Evolutionary conservation across 2,329 filamentous ascomycete species (phyloP), one percentile per base, ranked within the genome.

Genomic region (Fusarium sp.): DNA sequence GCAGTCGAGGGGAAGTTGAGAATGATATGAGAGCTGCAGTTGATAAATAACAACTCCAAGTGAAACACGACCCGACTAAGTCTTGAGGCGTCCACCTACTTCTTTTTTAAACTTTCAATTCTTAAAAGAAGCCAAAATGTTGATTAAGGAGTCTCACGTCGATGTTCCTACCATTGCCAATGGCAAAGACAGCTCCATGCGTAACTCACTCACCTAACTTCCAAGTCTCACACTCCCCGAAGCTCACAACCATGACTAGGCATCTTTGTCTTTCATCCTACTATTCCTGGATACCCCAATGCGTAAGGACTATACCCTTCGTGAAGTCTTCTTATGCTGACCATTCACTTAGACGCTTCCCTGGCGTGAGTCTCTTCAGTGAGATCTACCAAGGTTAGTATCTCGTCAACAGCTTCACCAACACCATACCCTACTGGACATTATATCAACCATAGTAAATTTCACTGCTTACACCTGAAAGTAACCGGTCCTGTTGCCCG

Each of bases 311-410:
- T 11, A 6, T 6, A 9, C 13, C 17, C 4, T 15, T 17, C 17
- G 6, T 13, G 30, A 15, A 6, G 22, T 7, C 26, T 13, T 10
- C 6, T 10, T 17, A n/a, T 17, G 19, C 62, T 74, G 19, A 72
- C 28, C 9, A 26, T 17, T 17, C 3, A 13, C 13, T 5, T 61
- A 88, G 87, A 30, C 83, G 84, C 49, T 97, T 97, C 75, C 94
- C 94, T 0, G 94, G 92, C 20, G 92, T 97, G 7, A 91, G 92
- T 15, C 84, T 97, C 57, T 97, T 97, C 77, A 94, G 91, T 72
- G 94, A 97, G 81, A 97, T 97, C 74, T 97, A 97, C 76, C 94
- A 97, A 89, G 94, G 93, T 94, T n/a, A 52, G 60, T 47, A 39
- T 19, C 11, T 14, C 19, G 14, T 53, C 79, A 93, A 79, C 58